These are phyloP conservation scores for Debaryomyces sp. DNA, from an alignment of 1,139 yeast species.

Conservation along the genomic window DNA sequence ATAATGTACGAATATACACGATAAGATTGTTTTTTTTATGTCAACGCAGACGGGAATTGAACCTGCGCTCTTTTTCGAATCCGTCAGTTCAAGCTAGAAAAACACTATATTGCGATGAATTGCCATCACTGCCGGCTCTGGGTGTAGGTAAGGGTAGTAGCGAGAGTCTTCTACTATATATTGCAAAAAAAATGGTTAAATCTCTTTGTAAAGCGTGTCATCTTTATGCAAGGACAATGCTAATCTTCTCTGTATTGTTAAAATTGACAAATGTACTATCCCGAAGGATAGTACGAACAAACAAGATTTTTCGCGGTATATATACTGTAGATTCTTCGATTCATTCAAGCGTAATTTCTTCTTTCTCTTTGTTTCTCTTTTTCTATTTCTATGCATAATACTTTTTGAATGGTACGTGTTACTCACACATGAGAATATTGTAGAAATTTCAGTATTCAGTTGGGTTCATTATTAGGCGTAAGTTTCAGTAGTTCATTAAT, in stretches of 20 bases:
- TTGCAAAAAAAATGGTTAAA: slow-evolving; percentile 65
- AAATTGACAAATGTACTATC: slow-evolving; percentile 58
- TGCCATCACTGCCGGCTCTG: too few relatives aligned
- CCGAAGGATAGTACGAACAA: slow-evolving; percentile 46
- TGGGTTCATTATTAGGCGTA: too few relatives aligned
- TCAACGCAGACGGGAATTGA: background rate
- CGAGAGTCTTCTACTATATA: background rate
- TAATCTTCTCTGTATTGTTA: slow-evolving; percentile 97
- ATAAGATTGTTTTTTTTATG: background rate
- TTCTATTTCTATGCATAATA: background rate
- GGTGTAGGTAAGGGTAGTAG: background rate
- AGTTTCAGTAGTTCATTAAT: too few relatives aligned
- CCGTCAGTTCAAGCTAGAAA: background rate
- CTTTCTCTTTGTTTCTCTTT: too few relatives aligned
- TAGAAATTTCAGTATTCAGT: too few relatives aligned
- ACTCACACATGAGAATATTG: background rate
- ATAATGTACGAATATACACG: background rate
- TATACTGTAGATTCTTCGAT: slow-evolving; percentile 3
- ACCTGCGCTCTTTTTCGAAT: background rate
- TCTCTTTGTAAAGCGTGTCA: slow-evolving; percentile 98
- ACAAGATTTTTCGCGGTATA: background rate
- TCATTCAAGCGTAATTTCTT: too few relatives aligned
- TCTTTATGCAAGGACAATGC: slow-evolving; percentile 99
- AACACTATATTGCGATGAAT: background rate
- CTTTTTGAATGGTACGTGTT: background rate